A percentile compares a stretch with the other conserved stretches of the same genome.
phyloP scores from a whole-genome alignment of 139 green algal species.

The Helicosporidium sp. region DNA sequence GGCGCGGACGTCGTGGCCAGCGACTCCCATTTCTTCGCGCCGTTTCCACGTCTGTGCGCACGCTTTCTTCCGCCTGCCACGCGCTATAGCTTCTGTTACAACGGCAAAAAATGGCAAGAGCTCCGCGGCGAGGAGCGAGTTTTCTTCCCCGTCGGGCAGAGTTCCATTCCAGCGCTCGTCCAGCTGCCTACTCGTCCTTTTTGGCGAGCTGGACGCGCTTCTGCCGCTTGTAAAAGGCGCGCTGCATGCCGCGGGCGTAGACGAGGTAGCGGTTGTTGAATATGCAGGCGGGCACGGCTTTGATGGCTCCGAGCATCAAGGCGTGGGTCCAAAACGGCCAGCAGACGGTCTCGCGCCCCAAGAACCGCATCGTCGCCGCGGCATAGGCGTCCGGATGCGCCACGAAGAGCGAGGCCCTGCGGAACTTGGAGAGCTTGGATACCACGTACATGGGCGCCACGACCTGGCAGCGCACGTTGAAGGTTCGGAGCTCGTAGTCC shows the following conservation, averaged over 20 bases:
- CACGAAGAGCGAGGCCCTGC: constrained; percentile 20
- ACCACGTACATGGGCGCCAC: constrained; percentile 59
- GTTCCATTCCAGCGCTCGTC: no score
- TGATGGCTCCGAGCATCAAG: constrained; percentile 11
- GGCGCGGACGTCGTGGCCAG: constrained; percentile 18
- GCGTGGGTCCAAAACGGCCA: constrained; percentile 52
- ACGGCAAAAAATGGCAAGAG: no score
- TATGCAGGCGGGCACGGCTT: constrained; percentile 9
- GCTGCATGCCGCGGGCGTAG: constrained; percentile 18
- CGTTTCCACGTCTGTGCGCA: no score
- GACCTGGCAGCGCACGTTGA: constrained; percentile 46
- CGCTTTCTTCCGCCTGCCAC: constrained; percentile 3
- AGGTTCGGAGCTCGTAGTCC: constrained; percentile 26
- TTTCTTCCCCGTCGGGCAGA: no score
- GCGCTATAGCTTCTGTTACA: no score
- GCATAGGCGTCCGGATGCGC: constrained; percentile 33
- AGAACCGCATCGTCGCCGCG: constrained; percentile 15
- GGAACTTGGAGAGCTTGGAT: constrained; percentile 71
- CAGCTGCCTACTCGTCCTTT: background rate
- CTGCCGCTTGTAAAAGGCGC: constrained; percentile 1
- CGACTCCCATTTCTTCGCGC: constrained; percentile 22
- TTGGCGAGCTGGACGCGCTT: background rate
- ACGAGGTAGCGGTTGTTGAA: constrained; percentile 35
- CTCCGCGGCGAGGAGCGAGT: no score
- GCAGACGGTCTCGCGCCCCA: constrained; percentile 31